Conservation (phyloP, 345 rosid genomes). For the Xanthoceras sorbifolium region DNA sequence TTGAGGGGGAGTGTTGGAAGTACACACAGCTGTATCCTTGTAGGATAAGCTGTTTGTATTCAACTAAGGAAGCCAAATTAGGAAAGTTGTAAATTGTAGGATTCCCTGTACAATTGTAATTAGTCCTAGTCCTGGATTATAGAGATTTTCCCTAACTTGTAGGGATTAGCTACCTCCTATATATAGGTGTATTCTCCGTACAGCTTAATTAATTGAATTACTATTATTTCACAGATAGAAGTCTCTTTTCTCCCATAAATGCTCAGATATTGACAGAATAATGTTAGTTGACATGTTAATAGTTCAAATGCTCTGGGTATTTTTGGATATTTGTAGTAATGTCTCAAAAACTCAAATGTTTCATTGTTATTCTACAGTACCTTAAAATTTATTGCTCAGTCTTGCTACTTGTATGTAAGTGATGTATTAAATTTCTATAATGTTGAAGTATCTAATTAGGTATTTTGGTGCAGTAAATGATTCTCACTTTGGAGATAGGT, state of each 20-base stretch:
- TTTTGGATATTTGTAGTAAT: conserved; percentile 6
- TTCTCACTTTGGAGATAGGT: background rate
- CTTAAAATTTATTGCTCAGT: background rate
- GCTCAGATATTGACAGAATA: background rate
- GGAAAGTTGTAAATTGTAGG: too few relatives aligned
- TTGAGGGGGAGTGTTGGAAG: too few relatives aligned
- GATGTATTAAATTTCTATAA: background rate
- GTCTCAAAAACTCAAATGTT: background rate
- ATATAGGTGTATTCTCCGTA: too few relatives aligned
- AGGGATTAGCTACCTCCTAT: too few relatives aligned
- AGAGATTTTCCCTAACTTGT: too few relatives aligned
- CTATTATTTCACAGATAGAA: background rate
- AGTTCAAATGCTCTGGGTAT: background rate
- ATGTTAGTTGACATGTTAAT: background rate
- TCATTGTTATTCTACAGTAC: background rate
- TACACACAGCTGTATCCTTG: too few relatives aligned
- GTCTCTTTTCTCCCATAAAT: background rate
- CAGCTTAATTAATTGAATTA: too few relatives aligned
- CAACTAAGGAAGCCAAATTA: too few relatives aligned
- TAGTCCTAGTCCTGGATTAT: too few relatives aligned
- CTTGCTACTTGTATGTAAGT: background rate
- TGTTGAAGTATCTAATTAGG: background rate
- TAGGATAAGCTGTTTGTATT: too few relatives aligned
- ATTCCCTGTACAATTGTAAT: too few relatives aligned
- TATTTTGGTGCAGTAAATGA: background rate